These are phyloP conservation scores for Daldinia grandis DNA, from an alignment of 495 filamentous ascomycete species.

Conservation along the genomic window DNA sequence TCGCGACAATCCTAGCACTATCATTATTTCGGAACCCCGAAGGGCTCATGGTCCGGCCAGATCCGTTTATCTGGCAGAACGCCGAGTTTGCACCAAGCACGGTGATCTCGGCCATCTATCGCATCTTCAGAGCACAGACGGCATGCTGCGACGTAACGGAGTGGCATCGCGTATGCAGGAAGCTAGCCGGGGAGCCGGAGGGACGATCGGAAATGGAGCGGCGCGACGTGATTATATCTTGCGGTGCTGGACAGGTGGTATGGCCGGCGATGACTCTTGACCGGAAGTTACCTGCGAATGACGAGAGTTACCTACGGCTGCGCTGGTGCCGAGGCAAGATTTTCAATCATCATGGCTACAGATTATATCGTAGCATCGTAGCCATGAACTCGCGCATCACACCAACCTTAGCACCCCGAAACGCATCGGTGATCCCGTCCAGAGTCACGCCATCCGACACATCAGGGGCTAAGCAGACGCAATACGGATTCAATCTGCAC, in stretches of 20 bases:
- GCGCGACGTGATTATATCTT: conserved; percentile 3
- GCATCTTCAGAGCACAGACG: not conserved
- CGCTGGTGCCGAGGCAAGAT: conserved; percentile 11
- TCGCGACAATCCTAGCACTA: conserved; percentile 13
- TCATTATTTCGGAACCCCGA: conserved; percentile 16
- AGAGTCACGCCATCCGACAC: not conserved
- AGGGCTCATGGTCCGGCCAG: conserved; percentile 4
- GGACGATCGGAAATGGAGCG: not conserved
- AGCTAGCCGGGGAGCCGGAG: conserved; percentile 4
- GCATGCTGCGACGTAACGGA: conserved; percentile 25
- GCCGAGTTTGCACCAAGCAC: conserved; percentile 3
- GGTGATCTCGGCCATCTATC: conserved; percentile 19
- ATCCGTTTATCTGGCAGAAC: conserved; percentile 19
- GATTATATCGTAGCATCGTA: not conserved
- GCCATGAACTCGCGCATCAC: conserved; percentile 5
- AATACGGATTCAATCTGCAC: not conserved
- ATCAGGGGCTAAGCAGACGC: not conserved
- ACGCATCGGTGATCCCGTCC: not conserved
- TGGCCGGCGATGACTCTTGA: conserved; percentile 5
- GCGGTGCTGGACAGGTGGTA: conserved; percentile 5
- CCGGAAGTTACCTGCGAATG: not conserved
- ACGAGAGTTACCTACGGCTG: conserved; percentile 25
- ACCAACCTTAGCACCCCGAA: not conserved
- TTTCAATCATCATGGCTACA: not conserved
- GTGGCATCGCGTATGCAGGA: conserved; percentile 28